Conservation (phyloP, 108 stramenopile species). For the Aurantiochytrium sp. region DNA sequence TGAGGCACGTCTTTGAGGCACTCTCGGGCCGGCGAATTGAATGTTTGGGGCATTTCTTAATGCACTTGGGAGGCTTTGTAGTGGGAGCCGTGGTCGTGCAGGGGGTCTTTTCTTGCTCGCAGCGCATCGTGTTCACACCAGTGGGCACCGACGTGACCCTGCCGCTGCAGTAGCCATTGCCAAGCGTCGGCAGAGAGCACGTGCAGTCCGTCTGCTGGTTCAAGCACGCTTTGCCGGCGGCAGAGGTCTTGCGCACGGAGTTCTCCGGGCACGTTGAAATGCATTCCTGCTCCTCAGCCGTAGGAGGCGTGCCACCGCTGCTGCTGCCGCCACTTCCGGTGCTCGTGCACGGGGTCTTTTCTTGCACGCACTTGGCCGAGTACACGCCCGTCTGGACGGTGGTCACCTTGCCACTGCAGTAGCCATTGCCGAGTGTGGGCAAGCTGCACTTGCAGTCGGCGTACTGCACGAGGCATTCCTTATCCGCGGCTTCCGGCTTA, state of each 20-base stretch:
- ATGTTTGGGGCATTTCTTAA: too few species aligned
- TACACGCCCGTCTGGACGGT: not conserved
- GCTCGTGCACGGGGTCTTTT: not conserved
- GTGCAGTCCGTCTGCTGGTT: not conserved
- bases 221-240: not conserved
- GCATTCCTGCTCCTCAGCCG: not conserved
- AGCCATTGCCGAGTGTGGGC: not conserved
- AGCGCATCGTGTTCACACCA: too few species aligned
- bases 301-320: too few species aligned
- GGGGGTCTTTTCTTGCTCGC: too few species aligned
- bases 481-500: not conserved
- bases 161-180: too few species aligned
- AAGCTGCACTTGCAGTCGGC: not conserved
- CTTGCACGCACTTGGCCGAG: not conserved
- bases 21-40: not conserved
- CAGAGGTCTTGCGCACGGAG: not conserved
- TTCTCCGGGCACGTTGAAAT: not conserved
- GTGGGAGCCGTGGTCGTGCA: too few species aligned
- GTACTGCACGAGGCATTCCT: not conserved
- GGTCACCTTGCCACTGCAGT: not conserved
- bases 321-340: too few species aligned
- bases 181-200: too few species aligned
- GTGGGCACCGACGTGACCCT: too few species aligned
- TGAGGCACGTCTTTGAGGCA: not conserved
- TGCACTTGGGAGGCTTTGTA: too few species aligned